Evolutionary conservation across 2,329 filamentous ascomycete genomes (phyloP), one percentile per base, ranked within the genome.

Genomic region (Acephala macrosclerotiorum): DNA sequence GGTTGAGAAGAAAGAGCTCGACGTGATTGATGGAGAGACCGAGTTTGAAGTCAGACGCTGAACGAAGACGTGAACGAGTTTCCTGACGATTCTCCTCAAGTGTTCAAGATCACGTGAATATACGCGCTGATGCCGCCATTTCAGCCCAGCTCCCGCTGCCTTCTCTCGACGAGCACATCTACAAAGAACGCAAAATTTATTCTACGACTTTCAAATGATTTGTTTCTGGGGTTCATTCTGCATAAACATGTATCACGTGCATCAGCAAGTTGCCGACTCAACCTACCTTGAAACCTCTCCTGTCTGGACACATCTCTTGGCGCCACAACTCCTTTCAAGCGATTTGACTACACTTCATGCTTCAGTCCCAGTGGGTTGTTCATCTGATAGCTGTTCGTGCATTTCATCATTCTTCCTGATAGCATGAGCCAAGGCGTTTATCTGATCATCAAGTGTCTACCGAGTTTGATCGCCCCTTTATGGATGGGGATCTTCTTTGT

Each of bases 1-100:
- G 72, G 80, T 97, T 8, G 90, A 94, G 68, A 87, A 89, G 68
- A 86, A 89, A 66, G 86, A 90, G 0, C 84, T 93, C 6, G 85
- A 88, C 0, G 74, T 86, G 0, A 84, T 91, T 51, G 84, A 91
- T 1, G 90, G 84, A 7, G 94, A 97, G 75, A 79, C 75, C n/a
- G 80, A 80, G 3, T 97, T 96, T 73, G 79, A 82, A 18, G 81
- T 92, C 61, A 65, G 61, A 40, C 53, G 40, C 29, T 70, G 58
- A 69, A 22, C 18, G 18, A 14, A 0, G 26, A 26, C 4, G 11
- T 14, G 22, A 29, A 29, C 12, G 9, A n/a, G n/a, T n/a, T n/a
- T n/a, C n/a, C n/a, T n/a, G n/a, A n/a, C n/a, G n/a, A n/a, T n/a
- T n/a, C n/a, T n/a, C n/a, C n/a, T n/a, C n/a, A n/a, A n/a, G n/a